Conservation (phyloP, 176 grass and related monocot species). For the Rhynchospora tenuis region DNA sequence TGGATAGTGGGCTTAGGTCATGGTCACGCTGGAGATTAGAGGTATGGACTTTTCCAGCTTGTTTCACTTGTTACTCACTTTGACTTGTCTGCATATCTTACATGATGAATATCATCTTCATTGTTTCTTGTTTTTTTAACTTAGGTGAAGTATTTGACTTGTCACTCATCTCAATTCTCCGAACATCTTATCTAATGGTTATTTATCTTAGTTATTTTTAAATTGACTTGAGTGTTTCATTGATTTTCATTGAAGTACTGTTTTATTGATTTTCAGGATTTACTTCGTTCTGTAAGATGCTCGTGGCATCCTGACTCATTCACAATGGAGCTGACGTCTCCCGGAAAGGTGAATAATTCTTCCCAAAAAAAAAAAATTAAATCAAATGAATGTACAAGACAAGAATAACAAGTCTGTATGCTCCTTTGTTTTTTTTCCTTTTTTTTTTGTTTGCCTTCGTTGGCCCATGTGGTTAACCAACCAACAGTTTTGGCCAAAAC, state of each 20-base stretch:
- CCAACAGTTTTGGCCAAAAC: too few relatives aligned
- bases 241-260: not conserved
- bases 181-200: too few relatives aligned
- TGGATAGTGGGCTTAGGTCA: not conserved
- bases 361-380: not conserved
- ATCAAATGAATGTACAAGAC: too few relatives aligned
- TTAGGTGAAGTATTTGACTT: not conserved
- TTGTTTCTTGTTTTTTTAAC: not conserved
- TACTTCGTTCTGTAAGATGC: not conserved
- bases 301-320: not conserved
- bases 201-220: too few relatives aligned
- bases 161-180: not conserved
- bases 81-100: not conserved
- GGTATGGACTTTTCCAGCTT: not conserved
- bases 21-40: not conserved
- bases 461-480: too few relatives aligned
- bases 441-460: too few relatives aligned
- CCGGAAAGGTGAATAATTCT: not conserved
- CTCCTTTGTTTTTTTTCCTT: too few relatives aligned
- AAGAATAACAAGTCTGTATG: too few relatives aligned
- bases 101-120: not conserved
- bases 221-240: too few relatives aligned
- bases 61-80: not conserved
- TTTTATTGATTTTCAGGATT: not conserved
- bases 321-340: not conserved